Base-by-base conservation (phyloP, 495 filamentous ascomycete species). In the Daldinia loculata region DNA sequence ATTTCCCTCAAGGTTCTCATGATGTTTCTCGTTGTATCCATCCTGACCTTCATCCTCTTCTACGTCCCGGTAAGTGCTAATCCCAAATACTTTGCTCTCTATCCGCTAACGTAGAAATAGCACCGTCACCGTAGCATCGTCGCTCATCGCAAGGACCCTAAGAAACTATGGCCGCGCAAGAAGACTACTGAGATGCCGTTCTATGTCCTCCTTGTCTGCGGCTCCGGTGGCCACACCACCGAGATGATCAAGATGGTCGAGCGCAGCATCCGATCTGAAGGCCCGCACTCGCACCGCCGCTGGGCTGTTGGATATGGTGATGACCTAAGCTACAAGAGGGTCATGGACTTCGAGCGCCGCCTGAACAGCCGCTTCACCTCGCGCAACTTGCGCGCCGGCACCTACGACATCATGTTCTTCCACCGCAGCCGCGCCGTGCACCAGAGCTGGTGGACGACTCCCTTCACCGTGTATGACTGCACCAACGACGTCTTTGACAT, bases 161-260 rank as follows among this genome's bases (percentile, higher is more conserved):
- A 45, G 34, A n/a, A 55, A 29, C 48, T 27, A n/a, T 45, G 11
- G 27, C 26, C 24, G 19, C 38, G 50, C 6, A 29, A 39, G n/a
- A 38, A 8, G 19, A 3, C 14, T 12, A 15, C 14, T 6, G 14
- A 50, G 5, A 29, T 50, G 34, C 56, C 86, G 24, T 85, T 87
- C 34, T 94, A 93, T 78, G 82, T 95, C 53, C 82, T 97, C 26
- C 85, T 96, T 63, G 88, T 98, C 57, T 90, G 98, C 58, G 95
- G 95, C 41, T 95, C 91, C 29, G 95, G 95, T 63, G 95, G 95
- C 4, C 95, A 99, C 82, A 97, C 95, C 1, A 88, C 92, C 12
- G 95, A 99, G 82, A 96, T 98, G 92, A 82, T 97, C 50, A 87
- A 89, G 66, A 89, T 96, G 79, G 84, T 98, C 26, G 77, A 84